phyloP scores from a whole-genome alignment of 305 asterid genomes.

The Fraxinus paxiana region DNA sequence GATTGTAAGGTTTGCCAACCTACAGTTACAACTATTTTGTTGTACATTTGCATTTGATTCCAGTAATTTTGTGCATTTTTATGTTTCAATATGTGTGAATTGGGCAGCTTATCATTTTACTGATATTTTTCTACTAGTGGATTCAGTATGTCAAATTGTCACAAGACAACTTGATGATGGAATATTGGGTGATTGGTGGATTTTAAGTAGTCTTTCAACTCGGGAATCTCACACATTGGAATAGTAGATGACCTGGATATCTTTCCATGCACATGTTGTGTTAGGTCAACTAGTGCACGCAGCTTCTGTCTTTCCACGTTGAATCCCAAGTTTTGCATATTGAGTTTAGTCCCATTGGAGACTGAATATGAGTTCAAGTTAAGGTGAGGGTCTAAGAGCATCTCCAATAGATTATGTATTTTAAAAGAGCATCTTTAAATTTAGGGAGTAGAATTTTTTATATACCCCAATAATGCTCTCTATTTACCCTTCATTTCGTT shows the following conservation, averaged over 20 bases:
- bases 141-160: neutral
- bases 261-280: neutral
- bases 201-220: neutral
- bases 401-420: neutral
- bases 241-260: neutral
- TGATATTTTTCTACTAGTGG: neutral
- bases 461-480: neutral
- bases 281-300: neutral
- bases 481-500: neutral
- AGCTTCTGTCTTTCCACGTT: neutral
- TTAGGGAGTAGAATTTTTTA: neutral
- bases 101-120: neutral
- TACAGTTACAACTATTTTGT: neutral
- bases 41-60: neutral
- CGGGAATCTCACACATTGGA: neutral
- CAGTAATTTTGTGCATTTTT: neutral
- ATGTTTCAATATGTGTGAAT: neutral
- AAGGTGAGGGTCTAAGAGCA: neutral
- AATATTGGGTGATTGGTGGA: neutral
- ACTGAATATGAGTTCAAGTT: neutral
- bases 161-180: neutral
- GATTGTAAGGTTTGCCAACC: neutral
- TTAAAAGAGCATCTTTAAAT: neutral
- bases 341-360: neutral
- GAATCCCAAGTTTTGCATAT: neutral